A percentile compares a stretch with the other conserved stretches of the same genome.
Conservation (phyloP, 73 alveolate species). For the Paramecium biaurelia region DNA sequence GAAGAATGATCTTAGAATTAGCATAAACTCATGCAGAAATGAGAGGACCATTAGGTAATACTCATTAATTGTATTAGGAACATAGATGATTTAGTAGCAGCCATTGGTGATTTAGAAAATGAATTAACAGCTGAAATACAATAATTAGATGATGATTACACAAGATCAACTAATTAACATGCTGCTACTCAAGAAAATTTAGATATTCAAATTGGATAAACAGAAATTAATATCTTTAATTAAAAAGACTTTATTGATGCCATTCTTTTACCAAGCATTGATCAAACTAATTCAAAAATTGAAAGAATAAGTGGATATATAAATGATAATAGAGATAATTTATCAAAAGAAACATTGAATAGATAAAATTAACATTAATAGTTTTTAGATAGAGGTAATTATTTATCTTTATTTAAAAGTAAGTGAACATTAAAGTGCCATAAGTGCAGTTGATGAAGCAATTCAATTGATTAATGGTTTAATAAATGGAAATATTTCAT, state of each 20-base stretch:
- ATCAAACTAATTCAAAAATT: background rate
- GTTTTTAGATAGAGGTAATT: slow-evolving; percentile 23
- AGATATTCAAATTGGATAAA: background rate
- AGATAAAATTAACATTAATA: slow-evolving; percentile 33
- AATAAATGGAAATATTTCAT: slow-evolving; percentile 41
- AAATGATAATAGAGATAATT: slow-evolving; percentile 25
- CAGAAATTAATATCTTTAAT: slow-evolving; percentile 36
- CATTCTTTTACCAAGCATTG: slow-evolving; percentile 20
- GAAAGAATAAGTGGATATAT: slow-evolving; percentile 15
- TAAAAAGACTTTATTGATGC: slow-evolving; percentile 22
- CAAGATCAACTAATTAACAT: slow-evolving; percentile 40
- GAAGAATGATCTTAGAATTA: background rate
- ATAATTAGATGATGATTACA: slow-evolving; percentile 30
- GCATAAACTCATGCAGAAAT: slow-evolving; percentile 47
- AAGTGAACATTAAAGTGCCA: slow-evolving; percentile 36
- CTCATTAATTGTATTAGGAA: background rate
- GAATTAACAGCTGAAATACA: slow-evolving; percentile 34
- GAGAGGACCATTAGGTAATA: slow-evolving; percentile 47
- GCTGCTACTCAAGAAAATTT: slow-evolving; percentile 7
- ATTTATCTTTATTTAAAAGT: background rate
- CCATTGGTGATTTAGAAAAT: slow-evolving; percentile 12
- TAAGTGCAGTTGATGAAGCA: slow-evolving; percentile 40
- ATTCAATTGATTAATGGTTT: background rate
- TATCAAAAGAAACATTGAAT: background rate
- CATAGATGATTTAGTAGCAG: slow-evolving; percentile 32